Evolutionary conservation across 805 yeast species (phyloP), one percentile per base, ranked within the genome.

Genomic region (Geotrichum ghanense): DNA sequence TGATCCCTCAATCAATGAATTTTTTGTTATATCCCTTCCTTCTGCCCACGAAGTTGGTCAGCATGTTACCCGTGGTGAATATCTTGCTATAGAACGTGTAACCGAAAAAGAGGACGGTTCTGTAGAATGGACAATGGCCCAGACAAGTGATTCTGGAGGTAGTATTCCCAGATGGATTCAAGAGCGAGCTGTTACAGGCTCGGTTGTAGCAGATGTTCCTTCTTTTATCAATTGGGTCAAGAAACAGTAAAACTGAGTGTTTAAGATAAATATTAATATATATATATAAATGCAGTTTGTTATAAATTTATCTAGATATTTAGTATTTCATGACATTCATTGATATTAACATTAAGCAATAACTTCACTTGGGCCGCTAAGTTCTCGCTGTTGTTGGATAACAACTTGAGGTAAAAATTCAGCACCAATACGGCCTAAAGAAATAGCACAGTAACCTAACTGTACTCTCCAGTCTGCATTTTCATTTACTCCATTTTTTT

Each of bases 371-470:
- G 39, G 39, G 26, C 20, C 34, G 43, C 37, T 48, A 6, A 3
- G 26, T 14, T 20, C 39, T 25, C 24, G 10, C 17, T 31, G 37
- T 50, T 26, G 39, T 45, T 46, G 3, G 59, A 51, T 34, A 55
- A 57, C 35, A 31, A n/a, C 48, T 3, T 54, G 27, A 9, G 63
- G 60, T 64, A 84, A 81, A 60, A 85, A 84, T 54, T 83, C 85
- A 2, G 76, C 77, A 12, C 84, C 81, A 19, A 77, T 75, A 51
- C 88, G 69, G 1, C 83, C 79, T 45, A 90, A 68, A 31, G 95
- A 81, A 59, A 83, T 87, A n/a, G 95, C 82, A 53, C 95, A 85
- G 64, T 89, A 90, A 1, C 86, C 79, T 34, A 89, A 64, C 63
- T 90, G 98, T 26, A 90, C 65, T 52, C 89, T 75, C 20, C 88